Evolutionary conservation across 2,329 filamentous ascomycete genomes (phyloP).

Genomic region (Scolecobasidium constrictum): DNA sequence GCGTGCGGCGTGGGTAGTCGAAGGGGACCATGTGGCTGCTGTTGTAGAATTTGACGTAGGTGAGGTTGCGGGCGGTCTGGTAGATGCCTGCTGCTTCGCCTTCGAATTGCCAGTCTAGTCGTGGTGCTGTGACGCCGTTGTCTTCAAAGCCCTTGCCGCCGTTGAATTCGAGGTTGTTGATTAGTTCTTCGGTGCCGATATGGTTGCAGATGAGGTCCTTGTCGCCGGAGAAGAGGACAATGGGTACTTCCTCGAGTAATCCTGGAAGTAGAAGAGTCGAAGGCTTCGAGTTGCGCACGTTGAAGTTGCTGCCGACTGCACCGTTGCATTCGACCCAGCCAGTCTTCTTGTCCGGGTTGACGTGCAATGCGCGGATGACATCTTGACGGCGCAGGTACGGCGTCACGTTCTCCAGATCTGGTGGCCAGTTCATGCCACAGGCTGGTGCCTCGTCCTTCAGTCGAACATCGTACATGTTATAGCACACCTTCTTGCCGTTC

Average conservation of each 20-base stretch:
- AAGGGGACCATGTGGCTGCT: constrained; percentile 98
- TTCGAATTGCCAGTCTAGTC: constrained; percentile 89
- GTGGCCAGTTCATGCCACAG: constrained; percentile 97
- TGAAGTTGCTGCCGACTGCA: constrained; percentile 63
- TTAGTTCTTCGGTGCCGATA: constrained; percentile 81
- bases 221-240: constrained; percentile 85
- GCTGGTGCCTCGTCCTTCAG: constrained; percentile 68
- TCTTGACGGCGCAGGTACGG: constrained; percentile 79
- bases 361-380: constrained; percentile 68
- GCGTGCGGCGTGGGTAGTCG: constrained; percentile 72
- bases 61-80: constrained; percentile 88
- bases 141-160: constrained; percentile 87
- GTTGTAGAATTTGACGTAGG: constrained; percentile 92
- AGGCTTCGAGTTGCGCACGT: constrained; percentile 58
- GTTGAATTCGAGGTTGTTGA: constrained; percentile 85
- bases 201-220: constrained; percentile 97
- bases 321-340: constrained; percentile 90
- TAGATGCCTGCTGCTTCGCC: constrained; percentile 80
- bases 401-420: constrained; percentile 65
- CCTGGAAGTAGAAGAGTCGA: constrained; percentile 65
- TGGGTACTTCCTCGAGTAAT: constrained; percentile 63
- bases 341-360: constrained; percentile 68
- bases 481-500: constrained; percentile 44
- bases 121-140: constrained; percentile 82
- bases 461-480: constrained; percentile 97